Base-by-base conservation (phyloP, 75 land plant genomes). In the Azolla pinnata region DNA sequence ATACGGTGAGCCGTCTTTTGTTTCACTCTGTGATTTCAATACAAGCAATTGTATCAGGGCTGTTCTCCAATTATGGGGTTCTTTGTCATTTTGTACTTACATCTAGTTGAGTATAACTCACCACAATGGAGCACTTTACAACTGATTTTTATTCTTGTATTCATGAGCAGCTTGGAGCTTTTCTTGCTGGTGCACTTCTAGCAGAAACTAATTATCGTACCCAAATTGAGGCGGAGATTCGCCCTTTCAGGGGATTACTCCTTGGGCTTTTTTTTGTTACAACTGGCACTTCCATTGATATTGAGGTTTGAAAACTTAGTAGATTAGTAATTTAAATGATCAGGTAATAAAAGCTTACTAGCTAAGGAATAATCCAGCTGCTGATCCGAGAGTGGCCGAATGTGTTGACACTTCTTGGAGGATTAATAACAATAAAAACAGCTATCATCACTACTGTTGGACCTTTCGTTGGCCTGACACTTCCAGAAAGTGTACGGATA, bases 201-300 rank as follows among this genome's bases (percentile, higher is more conserved):
- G 97, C 97, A 49, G 97, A 92, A 74, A 92, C 97, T 21, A 92
- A 92, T 75, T 92, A 80, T 65, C 77, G 97, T 0, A 92, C 97
- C 33, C 97, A 92, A 58, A 87, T 92, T 72, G 97, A 92, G 76
- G 96, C 97, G 34, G 97, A 92, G 62, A 85, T 92, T 48, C 75
- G 96, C 25, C 97, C 97, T 44, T 88, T 92, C 61, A 76, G 90
- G 64, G 97, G 97, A 7, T 77, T 92, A 64, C 73, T 92, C 52
- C 86, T 92, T 48, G 95, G 97, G 27, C 77, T 92, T 40, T 92
- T 92, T 59, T 92, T 92, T 56, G 87, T 85, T n/a, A 92, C 97
- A 21, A 88, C 97, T 16, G 97, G 97, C 50, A 88, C 96, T 40
- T 92, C 97, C 7, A 83, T 92, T 68, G 97, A 92, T 58, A 85